Base-by-base conservation (phyloP, 768 basidiomycete genomes). In the Podaxis pistillaris region DNA sequence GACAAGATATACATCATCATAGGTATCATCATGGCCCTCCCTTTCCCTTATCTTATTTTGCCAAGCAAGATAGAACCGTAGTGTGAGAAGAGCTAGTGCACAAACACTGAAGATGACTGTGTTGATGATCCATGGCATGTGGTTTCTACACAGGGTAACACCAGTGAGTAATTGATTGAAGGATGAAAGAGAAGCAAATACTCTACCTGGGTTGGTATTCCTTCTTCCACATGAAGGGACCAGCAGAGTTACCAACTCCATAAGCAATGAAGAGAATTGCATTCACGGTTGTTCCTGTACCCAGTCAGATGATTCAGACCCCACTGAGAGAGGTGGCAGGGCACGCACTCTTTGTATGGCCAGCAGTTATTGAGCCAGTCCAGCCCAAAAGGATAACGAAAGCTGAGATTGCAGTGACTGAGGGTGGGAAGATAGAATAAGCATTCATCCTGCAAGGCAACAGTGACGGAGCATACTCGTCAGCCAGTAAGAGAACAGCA, bases 161-260 rank as follows among this genome's bases (percentile, higher is more conserved):
- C 51, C 26, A 26, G 46, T 17, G 54, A 53, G 51, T 60, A 22
- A 58, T 33, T 54, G 19, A 33, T 22, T 36, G n/a, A 9, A 30
- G 24, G 24, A 47, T 24, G 40, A 24, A 54, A 51, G 44, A 53
- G 50, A 40, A 2, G 24, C 38, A 19, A 57, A 36, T 30, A 69
- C 3, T 72, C 37, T 72, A 88, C 88, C 88, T 80, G 33, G 90
- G 89, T 69, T 84, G 80, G 70, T 89, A 92, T 71, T 80, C 63
- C 56, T 78, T 74, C 74, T 89, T 83, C 91, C 91, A 93, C 83
- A 91, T 89, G 68, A 89, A 88, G 28, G 89, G 87, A 4, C 89
- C 82, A 2, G 81, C 87, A 15, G 90, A 83, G 69, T 93, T 93
- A 59, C 90, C 92, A 28, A 91, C 77, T 22, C 86, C 89, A 71